These are phyloP conservation scores for Cercospora citrullina DNA, from an alignment of 2,329 filamentous ascomycete genomes.

Conservation along the genomic window DNA sequence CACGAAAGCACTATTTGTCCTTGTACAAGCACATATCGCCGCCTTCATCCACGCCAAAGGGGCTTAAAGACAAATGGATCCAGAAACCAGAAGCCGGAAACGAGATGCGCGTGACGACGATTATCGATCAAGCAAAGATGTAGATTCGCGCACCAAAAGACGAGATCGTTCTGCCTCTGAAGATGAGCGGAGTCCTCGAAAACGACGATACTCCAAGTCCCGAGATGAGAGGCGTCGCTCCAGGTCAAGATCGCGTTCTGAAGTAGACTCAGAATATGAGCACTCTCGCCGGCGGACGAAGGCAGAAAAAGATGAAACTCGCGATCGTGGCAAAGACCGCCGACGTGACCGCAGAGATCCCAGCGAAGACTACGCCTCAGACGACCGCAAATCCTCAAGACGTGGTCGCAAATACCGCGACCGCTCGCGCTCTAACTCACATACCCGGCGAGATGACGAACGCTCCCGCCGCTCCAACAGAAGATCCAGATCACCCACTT, in stretches of 20 bases:
- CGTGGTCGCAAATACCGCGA: conserved; percentile 26
- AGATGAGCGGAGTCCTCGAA: conserved; percentile 7
- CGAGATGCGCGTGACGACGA: conserved; percentile 2
- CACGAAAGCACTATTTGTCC: neutral
- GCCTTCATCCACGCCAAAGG: neutral
- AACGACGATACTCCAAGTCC: conserved; percentile 6
- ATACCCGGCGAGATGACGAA: conserved; percentile 23
- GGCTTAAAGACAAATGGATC: neutral
- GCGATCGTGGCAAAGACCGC: conserved; percentile 11
- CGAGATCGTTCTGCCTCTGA: conserved; percentile 17
- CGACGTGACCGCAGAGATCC: conserved; percentile 20
- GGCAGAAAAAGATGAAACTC: conserved; percentile 8
- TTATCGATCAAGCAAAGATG: neutral
- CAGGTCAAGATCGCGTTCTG: neutral
- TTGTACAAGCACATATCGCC: neutral
- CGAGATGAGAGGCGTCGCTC: neutral
- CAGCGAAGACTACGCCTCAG: conserved; percentile 14
- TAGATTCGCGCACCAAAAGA: neutral
- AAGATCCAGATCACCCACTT: conserved; percentile 33
- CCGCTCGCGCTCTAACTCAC: conserved; percentile 28
- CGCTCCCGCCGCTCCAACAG: conserved; percentile 27
- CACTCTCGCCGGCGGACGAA: conserved; percentile 12
- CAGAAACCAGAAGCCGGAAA: neutral
- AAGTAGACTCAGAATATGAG: conserved; percentile 2
- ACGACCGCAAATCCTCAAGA: conserved; percentile 16